A percentile compares a stretch with the other conserved stretches of the same genome.
Evolutionary conservation across 2,329 filamentous ascomycete genomes (phyloP).

Genomic region (Microdochium nivale): DNA sequence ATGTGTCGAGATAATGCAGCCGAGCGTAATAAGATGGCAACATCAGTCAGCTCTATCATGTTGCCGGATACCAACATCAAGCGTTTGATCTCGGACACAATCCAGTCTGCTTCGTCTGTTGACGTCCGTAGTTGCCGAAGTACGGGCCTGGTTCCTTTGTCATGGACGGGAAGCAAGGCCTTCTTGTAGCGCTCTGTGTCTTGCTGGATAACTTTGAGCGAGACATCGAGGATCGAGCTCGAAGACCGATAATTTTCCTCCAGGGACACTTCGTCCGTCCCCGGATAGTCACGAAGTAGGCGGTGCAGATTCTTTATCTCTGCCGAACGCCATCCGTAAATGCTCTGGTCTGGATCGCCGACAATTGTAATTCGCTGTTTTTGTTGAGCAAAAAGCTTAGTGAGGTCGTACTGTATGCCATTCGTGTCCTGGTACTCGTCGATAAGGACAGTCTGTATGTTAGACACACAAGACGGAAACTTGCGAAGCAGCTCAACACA

Average conservation of each 20-base stretch:
- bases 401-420: conserved; percentile 86
- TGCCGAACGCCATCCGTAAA: conserved; percentile 91
- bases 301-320: conserved; percentile 82
- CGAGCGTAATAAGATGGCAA: conserved; percentile 81
- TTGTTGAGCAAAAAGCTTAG: conserved; percentile 73
- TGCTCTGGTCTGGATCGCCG: conserved; percentile 94
- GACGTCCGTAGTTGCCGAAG: conserved; percentile 65
- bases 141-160: conserved; percentile 70
- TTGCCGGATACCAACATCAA: conserved; percentile 61
- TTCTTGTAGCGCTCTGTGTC: conserved; percentile 76
- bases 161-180: conserved; percentile 69
- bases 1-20: conserved; percentile 77
- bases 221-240: conserved; percentile 70
- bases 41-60: conserved; percentile 66
- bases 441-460: conserved; percentile 84
- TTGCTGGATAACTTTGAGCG: conserved; percentile 83
- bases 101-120: conserved; percentile 74
- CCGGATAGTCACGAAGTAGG: conserved; percentile 67
- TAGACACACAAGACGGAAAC: conserved; percentile 74
- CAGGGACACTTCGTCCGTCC: conserved; percentile 73
- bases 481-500: conserved; percentile 70
- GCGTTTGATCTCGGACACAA: conserved; percentile 74
- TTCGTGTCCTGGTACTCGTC: conserved; percentile 99
- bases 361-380: conserved; percentile 81
- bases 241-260: conserved; percentile 95